These are phyloP conservation scores for Russula griseocarnosa DNA, from an alignment of 768 basidiomycete species.

Conservation along the genomic window DNA sequence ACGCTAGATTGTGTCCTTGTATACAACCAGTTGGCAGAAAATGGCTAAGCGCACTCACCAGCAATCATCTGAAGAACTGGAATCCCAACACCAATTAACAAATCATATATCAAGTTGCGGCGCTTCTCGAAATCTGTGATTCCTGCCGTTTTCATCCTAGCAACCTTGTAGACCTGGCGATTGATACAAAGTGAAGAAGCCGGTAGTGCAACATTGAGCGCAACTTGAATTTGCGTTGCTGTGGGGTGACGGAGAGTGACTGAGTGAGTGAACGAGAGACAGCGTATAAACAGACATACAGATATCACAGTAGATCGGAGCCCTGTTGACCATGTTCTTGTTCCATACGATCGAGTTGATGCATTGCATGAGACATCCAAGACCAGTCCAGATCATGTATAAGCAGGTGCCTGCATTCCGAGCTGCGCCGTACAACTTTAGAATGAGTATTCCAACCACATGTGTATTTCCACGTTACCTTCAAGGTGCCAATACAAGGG, in stretches of 20 bases:
- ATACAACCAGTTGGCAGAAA: neutral
- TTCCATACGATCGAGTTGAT: conserved; percentile 72
- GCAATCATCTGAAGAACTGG: no score
- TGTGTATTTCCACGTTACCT: conserved; percentile 30
- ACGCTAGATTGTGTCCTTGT: neutral
- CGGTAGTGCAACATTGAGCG: conserved; percentile 37
- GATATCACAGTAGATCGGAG: conserved; percentile 55
- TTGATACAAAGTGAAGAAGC: conserved; percentile 39
- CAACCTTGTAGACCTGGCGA: conserved; percentile 33
- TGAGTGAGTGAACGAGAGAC: no score
- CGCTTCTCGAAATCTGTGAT: conserved; percentile 24
- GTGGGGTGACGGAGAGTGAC: neutral
- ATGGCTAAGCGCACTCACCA: no score
- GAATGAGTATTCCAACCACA: neutral
- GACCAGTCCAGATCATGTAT: conserved; percentile 64
- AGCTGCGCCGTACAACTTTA: conserved; percentile 33
- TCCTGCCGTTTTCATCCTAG: conserved; percentile 36
- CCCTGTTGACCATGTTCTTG: conserved; percentile 46
- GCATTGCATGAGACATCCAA: conserved; percentile 54
- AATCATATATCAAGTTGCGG: neutral
- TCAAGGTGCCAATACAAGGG: conserved; percentile 57
- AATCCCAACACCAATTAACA: no score
- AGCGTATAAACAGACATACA: conserved; percentile 36
- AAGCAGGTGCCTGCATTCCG: conserved; percentile 71
- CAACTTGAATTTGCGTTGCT: conserved; percentile 42